These are phyloP conservation scores for Triticum urartu DNA, from an alignment of 176 grass and related monocot species.

Conservation along the genomic window DNA sequence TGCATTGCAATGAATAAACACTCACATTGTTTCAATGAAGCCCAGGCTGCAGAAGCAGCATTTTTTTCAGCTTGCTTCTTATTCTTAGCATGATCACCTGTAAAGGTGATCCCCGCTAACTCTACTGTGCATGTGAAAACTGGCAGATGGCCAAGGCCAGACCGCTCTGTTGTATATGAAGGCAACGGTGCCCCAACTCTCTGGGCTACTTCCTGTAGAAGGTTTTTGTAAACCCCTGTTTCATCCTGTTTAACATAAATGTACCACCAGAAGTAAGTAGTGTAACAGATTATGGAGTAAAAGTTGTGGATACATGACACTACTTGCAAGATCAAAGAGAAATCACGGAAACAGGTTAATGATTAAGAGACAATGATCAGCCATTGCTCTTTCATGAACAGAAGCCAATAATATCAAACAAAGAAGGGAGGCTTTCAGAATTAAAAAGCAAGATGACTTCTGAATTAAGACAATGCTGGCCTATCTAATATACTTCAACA, in stretches of 20 bases:
- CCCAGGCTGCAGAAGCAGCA: slow-evolving; percentile 87
- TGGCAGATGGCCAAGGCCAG: slow-evolving; percentile 83
- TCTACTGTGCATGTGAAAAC: slow-evolving; percentile 98
- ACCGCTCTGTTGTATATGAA: slow-evolving; percentile 73
- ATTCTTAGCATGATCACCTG: slow-evolving; percentile 84
- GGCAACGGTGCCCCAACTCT: slow-evolving; percentile 91
- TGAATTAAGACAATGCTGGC: slow-evolving; percentile 35
- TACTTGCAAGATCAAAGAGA: slow-evolving; percentile 17
- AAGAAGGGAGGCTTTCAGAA: slow-evolving; percentile 18
- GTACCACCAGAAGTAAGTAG: slow-evolving; percentile 5
- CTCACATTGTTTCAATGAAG: slow-evolving; percentile 90
- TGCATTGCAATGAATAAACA: neutral
- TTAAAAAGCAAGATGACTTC: slow-evolving; percentile 38
- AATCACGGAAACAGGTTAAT: slow-evolving; percentile 13
- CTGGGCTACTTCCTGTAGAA: slow-evolving; percentile 93
- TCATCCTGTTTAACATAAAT: slow-evolving; percentile 65
- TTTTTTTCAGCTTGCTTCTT: slow-evolving; percentile 99
- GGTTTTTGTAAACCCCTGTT: slow-evolving; percentile 98
- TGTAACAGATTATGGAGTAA: slow-evolving; percentile 14
- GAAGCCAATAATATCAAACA: slow-evolving; percentile 14
- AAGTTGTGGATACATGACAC: neutral
- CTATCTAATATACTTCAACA: slow-evolving; percentile 16
- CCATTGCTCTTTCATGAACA: neutral
- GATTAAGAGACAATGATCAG: neutral
- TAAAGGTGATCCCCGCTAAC: slow-evolving; percentile 84